phyloP scores from a whole-genome alignment of 2,329 filamentous ascomycete genomes.

The Phialophora verrucosa region DNA sequence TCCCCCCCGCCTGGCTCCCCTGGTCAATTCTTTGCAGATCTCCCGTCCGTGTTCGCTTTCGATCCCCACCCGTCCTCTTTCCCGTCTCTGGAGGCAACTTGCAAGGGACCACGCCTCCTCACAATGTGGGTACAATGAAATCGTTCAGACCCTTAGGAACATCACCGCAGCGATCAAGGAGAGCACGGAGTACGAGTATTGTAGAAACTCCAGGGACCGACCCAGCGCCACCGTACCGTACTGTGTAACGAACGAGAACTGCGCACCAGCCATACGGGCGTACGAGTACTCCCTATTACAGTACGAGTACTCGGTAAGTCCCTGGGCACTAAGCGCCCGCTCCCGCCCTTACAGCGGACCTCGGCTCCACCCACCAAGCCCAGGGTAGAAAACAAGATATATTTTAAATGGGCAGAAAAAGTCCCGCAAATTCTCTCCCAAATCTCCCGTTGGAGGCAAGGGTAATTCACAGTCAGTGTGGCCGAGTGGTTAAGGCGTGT shows the following conservation, averaged over 20 bases:
- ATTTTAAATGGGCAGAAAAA: background rate
- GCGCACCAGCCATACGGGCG: no score
- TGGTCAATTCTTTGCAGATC: background rate
- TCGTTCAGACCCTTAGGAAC: no score
- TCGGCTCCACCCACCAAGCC: background rate
- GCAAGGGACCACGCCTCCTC: no score
- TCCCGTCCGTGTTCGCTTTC: background rate
- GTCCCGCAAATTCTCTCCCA: constrained; percentile 1
- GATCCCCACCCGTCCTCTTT: no score
- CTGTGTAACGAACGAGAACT: no score
- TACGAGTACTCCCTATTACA: no score
- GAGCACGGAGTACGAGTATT: no score
- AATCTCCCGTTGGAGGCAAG: background rate
- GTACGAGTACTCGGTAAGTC: no score
- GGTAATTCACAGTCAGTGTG: background rate
- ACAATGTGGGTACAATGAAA: background rate
- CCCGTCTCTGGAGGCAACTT: background rate
- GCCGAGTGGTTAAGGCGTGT: constrained; percentile 23
- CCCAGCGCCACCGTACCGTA: no score
- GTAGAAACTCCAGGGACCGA: no score
- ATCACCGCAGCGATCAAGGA: no score
- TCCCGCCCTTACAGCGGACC: background rate
- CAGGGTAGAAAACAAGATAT: background rate
- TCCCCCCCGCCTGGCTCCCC: background rate
- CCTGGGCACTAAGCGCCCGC: no score